These are phyloP conservation scores for Dryas alaskensis DNA, from an alignment of 306 rosid genomes.

Conservation along the genomic window DNA sequence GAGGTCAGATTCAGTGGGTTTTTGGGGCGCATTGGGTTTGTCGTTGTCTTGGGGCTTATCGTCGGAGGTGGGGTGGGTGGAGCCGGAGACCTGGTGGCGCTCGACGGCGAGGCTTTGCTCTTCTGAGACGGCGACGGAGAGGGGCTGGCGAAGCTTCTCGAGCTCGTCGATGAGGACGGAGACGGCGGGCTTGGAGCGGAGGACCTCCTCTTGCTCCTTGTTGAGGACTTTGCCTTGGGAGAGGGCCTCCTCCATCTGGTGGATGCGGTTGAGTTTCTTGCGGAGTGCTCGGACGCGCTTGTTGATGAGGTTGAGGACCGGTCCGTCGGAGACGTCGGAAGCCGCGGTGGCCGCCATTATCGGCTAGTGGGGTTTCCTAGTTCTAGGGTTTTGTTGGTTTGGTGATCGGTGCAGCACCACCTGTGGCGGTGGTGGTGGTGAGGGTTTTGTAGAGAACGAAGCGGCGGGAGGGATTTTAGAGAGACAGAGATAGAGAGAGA, in stretches of 20 bases:
- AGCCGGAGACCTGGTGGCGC: conserved; percentile 29
- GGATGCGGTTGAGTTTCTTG: conserved; percentile 73
- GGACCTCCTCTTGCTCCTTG: conserved; percentile 82
- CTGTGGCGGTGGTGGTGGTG: conserved; percentile 23
- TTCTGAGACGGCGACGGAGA: conserved; percentile 61
- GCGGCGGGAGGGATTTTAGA: background rate
- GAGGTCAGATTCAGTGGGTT: conserved; percentile 15
- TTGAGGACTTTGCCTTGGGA: conserved; percentile 70
- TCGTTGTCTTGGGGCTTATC: conserved; percentile 14
- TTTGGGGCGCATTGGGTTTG: background rate
- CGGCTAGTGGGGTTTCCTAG: background rate
- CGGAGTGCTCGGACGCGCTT: conserved; percentile 86
- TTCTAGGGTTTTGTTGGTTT: background rate
- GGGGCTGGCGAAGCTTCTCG: conserved; percentile 90
- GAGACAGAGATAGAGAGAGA: background rate
- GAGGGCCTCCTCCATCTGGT: conserved; percentile 67
- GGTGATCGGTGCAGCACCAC: conserved; percentile 24
- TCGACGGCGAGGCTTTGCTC: conserved; percentile 52
- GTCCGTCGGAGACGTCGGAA: conserved; percentile 71
- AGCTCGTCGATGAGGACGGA: conserved; percentile 66
- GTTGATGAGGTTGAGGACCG: conserved; percentile 81
- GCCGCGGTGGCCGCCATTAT: conserved; percentile 59
- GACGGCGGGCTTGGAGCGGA: conserved; percentile 72
- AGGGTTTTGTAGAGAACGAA: conserved; percentile 15
- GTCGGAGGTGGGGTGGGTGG: conserved; percentile 20